Evolutionary conservation across 805 yeast species (phyloP).

Genomic region (Metschnikowia noctiluminum): DNA sequence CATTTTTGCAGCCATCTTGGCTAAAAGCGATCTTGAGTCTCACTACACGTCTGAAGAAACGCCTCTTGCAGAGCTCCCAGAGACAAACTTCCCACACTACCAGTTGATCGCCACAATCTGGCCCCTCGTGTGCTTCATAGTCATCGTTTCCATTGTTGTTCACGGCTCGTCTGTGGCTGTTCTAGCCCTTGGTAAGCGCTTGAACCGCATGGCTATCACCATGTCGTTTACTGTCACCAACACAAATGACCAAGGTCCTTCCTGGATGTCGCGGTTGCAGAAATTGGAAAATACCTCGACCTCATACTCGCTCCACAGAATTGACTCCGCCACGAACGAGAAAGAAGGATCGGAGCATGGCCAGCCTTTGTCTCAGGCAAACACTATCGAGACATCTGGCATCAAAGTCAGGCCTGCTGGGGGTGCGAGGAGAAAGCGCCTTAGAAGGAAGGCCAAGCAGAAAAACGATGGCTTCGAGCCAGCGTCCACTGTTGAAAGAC

Average conservation of each 20-base stretch:
- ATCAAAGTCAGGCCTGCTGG: slow-evolving; percentile 69
- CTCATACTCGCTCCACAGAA: slow-evolving; percentile 76
- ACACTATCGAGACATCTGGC: slow-evolving; percentile 60
- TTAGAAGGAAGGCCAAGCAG: slow-evolving; percentile 33
- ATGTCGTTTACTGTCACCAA: slow-evolving; percentile 70
- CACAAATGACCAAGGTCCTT: slow-evolving; percentile 54
- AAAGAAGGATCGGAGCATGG: slow-evolving; percentile 17
- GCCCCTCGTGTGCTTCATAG: slow-evolving; percentile 63
- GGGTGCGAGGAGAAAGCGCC: slow-evolving; percentile 58
- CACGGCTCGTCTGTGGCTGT: slow-evolving; percentile 72
- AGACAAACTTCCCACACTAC: slow-evolving; percentile 47
- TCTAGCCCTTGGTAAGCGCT: slow-evolving; percentile 59
- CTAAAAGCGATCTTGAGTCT: slow-evolving; percentile 66
- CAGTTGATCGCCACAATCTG: slow-evolving; percentile 63
- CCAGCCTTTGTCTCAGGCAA: slow-evolving; percentile 25
- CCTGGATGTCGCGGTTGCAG: slow-evolving; percentile 87
- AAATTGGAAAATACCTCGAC: slow-evolving; percentile 68
- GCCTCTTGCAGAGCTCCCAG: slow-evolving; percentile 52
- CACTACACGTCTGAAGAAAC: slow-evolving; percentile 49
- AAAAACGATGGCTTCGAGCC: slow-evolving; percentile 19
- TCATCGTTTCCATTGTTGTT: slow-evolving; percentile 76
- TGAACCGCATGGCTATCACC: slow-evolving; percentile 89
- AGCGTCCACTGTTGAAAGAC: slow-evolving; percentile 22
- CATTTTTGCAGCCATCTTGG: slow-evolving; percentile 75
- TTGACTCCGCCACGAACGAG: slow-evolving; percentile 51